phyloP scores from a whole-genome alignment of 768 basidiomycete genomes.

The Kwoniella dejecticola region DNA sequence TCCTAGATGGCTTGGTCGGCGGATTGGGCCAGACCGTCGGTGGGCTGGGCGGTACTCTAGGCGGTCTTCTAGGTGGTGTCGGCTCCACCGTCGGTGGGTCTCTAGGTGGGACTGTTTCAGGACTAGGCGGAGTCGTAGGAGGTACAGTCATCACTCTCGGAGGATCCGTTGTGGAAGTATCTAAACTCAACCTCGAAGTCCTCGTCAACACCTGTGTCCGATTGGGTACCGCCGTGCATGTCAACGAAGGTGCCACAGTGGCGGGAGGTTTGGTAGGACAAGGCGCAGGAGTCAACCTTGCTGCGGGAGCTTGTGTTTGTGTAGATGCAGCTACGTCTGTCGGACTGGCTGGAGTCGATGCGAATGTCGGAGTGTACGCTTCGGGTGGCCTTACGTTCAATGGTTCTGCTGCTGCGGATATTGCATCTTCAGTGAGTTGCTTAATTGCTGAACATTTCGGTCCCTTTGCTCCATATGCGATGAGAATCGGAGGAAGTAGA shows the following conservation, averaged over 20 bases:
- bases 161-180: constrained; percentile 13
- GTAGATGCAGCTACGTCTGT: constrained; percentile 19
- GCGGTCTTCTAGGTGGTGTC: constrained; percentile 11
- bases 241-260: constrained; percentile 3
- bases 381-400: constrained; percentile 13
- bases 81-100: constrained; percentile 17
- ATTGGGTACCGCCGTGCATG: constrained; percentile 7
- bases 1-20: constrained; percentile 16
- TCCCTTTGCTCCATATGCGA: neutral
- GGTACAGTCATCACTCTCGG: constrained; percentile 16
- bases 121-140: constrained; percentile 6
- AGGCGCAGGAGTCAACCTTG: constrained; percentile 4
- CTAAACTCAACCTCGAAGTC: constrained; percentile 19
- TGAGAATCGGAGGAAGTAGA: too few relatives aligned
- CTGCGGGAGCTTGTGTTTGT: constrained; percentile 23
- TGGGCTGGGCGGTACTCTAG: constrained; percentile 7
- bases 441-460: neutral
- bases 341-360: constrained; percentile 2
- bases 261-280: constrained; percentile 1
- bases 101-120: constrained; percentile 8
- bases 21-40: constrained; percentile 18
- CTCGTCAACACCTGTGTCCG: constrained; percentile 19
- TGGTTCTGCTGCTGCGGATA: constrained; percentile 12
- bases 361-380: constrained; percentile 17
- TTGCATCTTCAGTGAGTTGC: constrained; percentile 20